Evolutionary conservation across 257 asterid species (phyloP).

Genomic region (Rubia yunnanensis): DNA sequence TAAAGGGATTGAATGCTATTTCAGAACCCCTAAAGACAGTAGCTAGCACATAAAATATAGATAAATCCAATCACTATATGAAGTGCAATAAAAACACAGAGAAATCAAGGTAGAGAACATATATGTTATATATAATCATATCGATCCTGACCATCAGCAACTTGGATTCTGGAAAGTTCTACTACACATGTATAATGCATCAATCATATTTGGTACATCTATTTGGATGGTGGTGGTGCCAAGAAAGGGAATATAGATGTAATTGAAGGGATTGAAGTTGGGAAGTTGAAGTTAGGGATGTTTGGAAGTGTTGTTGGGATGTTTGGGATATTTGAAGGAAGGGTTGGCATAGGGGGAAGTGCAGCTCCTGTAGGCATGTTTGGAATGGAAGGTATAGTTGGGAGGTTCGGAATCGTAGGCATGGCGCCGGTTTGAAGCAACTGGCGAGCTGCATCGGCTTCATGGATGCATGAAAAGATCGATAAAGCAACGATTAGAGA

Average conservation of each 20-base stretch:
- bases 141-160: no score
- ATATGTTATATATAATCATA: no score
- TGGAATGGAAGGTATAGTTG: not conserved
- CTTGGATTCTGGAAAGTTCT: no score
- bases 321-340: not conserved
- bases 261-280: not conserved
- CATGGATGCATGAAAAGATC: slow-evolving; percentile 2
- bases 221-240: slow-evolving; percentile 4
- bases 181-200: no score
- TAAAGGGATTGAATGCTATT: no score
- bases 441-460: slow-evolving; percentile 7
- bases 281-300: not conserved
- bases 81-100: no score
- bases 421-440: slow-evolving; percentile 2
- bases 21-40: no score
- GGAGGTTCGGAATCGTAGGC: slow-evolving; percentile 4
- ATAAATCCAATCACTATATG: no score
- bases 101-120: no score
- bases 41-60: no score
- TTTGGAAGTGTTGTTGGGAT: not conserved
- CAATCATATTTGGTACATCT: not conserved
- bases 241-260: not conserved
- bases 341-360: not conserved
- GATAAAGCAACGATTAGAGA: not conserved
- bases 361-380: slow-evolving; percentile 3